phyloP scores from a whole-genome alignment of 2,329 filamentous ascomycete species.

The Diaporthe sp. region DNA sequence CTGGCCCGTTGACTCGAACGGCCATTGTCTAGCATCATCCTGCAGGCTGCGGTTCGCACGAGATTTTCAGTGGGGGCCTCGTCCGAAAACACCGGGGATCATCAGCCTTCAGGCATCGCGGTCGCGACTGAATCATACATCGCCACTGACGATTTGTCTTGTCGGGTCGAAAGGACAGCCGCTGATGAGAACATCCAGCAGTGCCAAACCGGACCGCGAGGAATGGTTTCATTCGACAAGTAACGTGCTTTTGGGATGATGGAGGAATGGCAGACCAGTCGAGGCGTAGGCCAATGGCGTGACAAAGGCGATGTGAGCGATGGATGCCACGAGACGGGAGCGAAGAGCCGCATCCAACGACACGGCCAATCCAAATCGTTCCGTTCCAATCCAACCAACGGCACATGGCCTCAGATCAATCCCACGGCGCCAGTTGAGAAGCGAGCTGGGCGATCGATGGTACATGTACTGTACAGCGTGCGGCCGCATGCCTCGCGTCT shows the following conservation, averaged over 20 bases:
- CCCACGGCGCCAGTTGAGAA: neutral
- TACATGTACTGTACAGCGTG: neutral
- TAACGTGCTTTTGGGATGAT: neutral
- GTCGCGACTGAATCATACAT: conserved; percentile 17
- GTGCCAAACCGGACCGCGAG: neutral
- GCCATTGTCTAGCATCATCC: neutral
- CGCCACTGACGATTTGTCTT: neutral
- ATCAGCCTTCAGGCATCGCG: neutral
- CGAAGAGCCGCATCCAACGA: conserved; percentile 22
- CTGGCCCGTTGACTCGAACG: conserved; percentile 1
- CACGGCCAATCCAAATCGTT: neutral
- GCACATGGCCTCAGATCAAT: neutral
- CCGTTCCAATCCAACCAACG: neutral
- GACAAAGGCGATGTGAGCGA: neutral
- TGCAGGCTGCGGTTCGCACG: conserved; percentile 20
- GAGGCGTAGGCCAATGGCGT: neutral
- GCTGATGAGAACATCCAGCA: neutral
- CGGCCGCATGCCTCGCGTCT: neutral
- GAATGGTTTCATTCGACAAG: neutral
- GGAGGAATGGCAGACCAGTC: neutral
- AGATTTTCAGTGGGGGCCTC: conserved; percentile 26
- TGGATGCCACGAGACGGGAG: neutral
- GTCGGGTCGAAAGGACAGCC: neutral
- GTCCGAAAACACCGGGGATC: conserved; percentile 10
- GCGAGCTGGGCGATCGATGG: neutral